These are phyloP conservation scores for Dioscorea alata DNA, from an alignment of 106 monocot species.

Conservation along the genomic window DNA sequence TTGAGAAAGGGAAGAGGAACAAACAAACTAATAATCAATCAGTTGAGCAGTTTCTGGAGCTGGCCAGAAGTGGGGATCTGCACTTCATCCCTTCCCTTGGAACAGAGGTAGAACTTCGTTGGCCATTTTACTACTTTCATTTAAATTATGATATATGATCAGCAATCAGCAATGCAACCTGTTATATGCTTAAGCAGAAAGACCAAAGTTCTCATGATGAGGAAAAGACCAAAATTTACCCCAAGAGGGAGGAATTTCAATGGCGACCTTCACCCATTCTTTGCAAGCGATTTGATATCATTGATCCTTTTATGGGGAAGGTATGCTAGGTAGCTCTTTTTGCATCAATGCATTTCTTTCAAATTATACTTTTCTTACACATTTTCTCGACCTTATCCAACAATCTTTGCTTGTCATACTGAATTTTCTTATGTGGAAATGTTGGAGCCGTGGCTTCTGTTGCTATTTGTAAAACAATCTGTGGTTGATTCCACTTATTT, in stretches of 20 bases:
- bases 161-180: too few species aligned
- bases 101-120: slow-evolving; percentile 20
- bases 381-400: too few species aligned
- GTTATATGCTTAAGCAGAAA: slow-evolving; percentile 10
- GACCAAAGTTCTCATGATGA: slow-evolving; percentile 21
- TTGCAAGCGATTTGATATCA: slow-evolving; percentile 94
- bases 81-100: slow-evolving; percentile 48
- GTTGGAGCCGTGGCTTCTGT: too few species aligned
- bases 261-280: slow-evolving; percentile 84
- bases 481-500: too few species aligned
- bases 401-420: too few species aligned
- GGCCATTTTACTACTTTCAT: too few species aligned
- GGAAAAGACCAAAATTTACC: slow-evolving; percentile 35
- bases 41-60: slow-evolving; percentile 6
- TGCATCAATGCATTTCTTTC: too few species aligned
- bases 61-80: slow-evolving; percentile 19
- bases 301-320: slow-evolving; percentile 98
- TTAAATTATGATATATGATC: too few species aligned
- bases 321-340: slow-evolving; percentile 20
- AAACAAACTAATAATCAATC: slow-evolving; percentile 14
- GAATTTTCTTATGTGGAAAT: too few species aligned
- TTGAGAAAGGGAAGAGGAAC: slow-evolving; percentile 45
- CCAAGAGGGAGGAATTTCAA: slow-evolving; percentile 79
- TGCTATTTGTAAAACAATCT: too few species aligned
- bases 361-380: too few species aligned